Evolutionary conservation across 192 early-diverging fungal genomes (phyloP).

Genomic region (Spizellomyces sp.): DNA sequence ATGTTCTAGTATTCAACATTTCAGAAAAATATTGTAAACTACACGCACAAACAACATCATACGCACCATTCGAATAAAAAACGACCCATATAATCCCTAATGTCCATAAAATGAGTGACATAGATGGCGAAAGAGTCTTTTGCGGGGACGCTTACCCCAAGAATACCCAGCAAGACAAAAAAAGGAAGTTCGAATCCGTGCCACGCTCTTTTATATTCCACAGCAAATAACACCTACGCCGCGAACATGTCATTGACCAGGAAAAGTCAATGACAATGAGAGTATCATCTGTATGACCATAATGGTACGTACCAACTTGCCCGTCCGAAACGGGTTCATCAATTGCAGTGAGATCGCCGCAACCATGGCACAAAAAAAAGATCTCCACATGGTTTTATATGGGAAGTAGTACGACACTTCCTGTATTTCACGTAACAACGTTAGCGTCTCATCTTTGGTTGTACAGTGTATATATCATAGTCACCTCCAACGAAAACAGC

Average conservation of each 20-base stretch:
- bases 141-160: conserved; percentile 64
- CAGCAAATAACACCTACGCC: conserved; percentile 74
- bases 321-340: conserved; percentile 88
- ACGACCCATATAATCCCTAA: conserved; percentile 48
- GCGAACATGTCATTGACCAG: conserved; percentile 18
- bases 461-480: not conserved
- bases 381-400: conserved; percentile 92
- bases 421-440: conserved; percentile 4
- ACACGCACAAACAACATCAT: too few species aligned
- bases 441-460: not conserved
- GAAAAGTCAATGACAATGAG: conserved; percentile 8
- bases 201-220: conserved; percentile 90
- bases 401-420: conserved; percentile 97
- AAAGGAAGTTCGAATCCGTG: conserved; percentile 85
- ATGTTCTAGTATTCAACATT: conserved; percentile 36
- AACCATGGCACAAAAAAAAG: conserved; percentile 96
- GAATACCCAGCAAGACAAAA: conserved; percentile 69
- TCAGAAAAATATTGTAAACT: too few species aligned
- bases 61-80: conserved; percentile 49
- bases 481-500: conserved; percentile 68
- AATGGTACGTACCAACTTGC: conserved; percentile 73
- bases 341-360: conserved; percentile 81
- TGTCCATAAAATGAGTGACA: not conserved
- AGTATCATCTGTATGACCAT: not conserved
- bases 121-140: not conserved